These are phyloP conservation scores for Penicillium ochrochloron DNA, from an alignment of 495 filamentous ascomycete genomes.

Conservation along the genomic window DNA sequence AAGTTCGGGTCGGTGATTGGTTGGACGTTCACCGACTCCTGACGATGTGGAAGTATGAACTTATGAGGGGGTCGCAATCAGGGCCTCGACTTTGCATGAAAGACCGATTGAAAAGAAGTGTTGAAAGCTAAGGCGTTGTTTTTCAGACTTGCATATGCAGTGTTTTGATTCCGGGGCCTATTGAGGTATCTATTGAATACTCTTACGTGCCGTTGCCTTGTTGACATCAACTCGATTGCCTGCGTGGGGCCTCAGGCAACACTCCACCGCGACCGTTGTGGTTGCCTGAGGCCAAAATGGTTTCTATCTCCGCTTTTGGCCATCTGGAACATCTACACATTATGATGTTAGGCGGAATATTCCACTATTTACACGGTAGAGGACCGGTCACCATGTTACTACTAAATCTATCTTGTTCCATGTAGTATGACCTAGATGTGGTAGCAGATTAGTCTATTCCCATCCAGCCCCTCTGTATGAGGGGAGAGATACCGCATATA, in stretches of 20 bases:
- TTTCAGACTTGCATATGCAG: neutral
- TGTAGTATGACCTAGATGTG: neutral
- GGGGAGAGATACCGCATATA: neutral
- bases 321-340: too few relatives aligned
- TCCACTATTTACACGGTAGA: too few relatives aligned
- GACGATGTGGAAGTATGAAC: neutral
- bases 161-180: too few relatives aligned
- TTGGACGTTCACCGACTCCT: slow-evolving; percentile 1
- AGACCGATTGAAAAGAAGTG: neutral
- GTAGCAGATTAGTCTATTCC: neutral
- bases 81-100: neutral
- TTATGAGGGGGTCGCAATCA: neutral
- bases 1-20: neutral
- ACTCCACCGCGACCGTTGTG: neutral
- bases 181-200: neutral
- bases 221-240: neutral
- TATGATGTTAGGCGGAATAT: too few relatives aligned
- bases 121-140: neutral
- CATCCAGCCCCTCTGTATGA: neutral
- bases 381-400: too few relatives aligned
- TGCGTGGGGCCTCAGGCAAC: neutral
- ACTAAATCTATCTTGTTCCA: neutral
- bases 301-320: neutral
- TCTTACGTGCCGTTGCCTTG: neutral
- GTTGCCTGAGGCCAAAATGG: neutral